These are phyloP conservation scores for Eucalyptus pauciflora DNA, from an alignment of 345 rosid genomes.

Conservation along the genomic window DNA sequence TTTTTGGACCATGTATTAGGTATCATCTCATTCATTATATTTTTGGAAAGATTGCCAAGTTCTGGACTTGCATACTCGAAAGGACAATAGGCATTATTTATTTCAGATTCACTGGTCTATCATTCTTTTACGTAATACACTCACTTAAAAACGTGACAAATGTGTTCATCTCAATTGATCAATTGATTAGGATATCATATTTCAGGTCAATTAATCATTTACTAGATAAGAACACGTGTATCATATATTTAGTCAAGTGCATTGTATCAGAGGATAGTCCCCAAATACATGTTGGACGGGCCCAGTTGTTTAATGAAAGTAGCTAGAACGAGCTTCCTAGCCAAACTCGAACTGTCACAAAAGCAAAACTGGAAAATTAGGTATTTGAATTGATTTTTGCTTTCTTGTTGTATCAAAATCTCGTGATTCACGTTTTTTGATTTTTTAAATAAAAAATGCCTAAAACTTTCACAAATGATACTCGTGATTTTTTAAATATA, in stretches of 20 bases:
- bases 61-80: too few relatives aligned
- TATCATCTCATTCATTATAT: too few relatives aligned
- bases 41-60: too few relatives aligned
- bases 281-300: neutral
- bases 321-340: too few relatives aligned
- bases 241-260: neutral
- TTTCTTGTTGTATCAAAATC: neutral
- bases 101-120: too few relatives aligned
- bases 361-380: too few relatives aligned
- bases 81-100: too few relatives aligned
- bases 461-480: too few relatives aligned
- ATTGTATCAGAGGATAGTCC: neutral
- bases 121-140: neutral
- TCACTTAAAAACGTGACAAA: neutral
- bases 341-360: too few relatives aligned
- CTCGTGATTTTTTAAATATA: too few relatives aligned
- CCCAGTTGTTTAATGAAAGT: neutral
- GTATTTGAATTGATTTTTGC: neutral
- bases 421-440: neutral
- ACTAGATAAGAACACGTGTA: neutral
- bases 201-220: neutral
- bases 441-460: neutral
- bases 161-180: neutral
- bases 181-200: neutral
- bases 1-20: too few relatives aligned